Conservation (phyloP, 495 filamentous ascomycete genomes). For the Xanthoparmelia taractica region DNA sequence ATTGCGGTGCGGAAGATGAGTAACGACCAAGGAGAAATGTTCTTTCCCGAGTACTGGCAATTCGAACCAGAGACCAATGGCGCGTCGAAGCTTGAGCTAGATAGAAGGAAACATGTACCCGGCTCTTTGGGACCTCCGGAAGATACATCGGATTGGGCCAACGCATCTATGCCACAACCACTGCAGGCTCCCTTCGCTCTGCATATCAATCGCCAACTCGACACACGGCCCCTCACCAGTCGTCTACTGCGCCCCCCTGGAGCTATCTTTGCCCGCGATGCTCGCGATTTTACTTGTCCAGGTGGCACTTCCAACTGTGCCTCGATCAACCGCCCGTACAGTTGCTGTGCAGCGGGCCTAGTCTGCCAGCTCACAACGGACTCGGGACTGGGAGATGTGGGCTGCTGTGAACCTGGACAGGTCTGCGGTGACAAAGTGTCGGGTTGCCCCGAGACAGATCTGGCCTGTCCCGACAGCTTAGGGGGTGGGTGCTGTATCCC, state of each 20-base stretch:
- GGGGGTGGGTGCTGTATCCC: constrained; percentile 87
- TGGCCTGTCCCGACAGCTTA: constrained; percentile 55
- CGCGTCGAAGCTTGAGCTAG: constrained; percentile 26
- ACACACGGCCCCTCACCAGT: constrained; percentile 18
- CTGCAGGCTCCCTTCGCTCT: constrained; percentile 37
- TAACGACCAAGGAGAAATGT: constrained; percentile 75
- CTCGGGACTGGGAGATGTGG: constrained; percentile 66
- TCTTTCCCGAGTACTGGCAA: constrained; percentile 58
- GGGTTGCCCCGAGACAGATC: constrained; percentile 56
- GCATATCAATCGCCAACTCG: constrained; percentile 23
- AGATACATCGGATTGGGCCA: constrained; percentile 12
- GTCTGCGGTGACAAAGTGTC: constrained; percentile 59
- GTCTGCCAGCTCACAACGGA: constrained; percentile 66
- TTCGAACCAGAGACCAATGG: constrained; percentile 35
- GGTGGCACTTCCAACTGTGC: constrained; percentile 58
- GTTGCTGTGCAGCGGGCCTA: constrained; percentile 64
- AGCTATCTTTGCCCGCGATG: constrained; percentile 29
- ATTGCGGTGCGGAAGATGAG: constrained; percentile 67
- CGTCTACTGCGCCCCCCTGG: constrained; percentile 22
- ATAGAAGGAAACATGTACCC: constrained; percentile 27
- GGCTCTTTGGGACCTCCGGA: background rate
- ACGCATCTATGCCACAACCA: constrained; percentile 29
- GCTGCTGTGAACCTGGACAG: constrained; percentile 72
- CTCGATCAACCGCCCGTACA: constrained; percentile 60
- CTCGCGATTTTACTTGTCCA: constrained; percentile 66